Percentiles rank a stretch among this genome's conserved stretches.
phyloP scores from a whole-genome alignment of 2,329 filamentous ascomycete species.

The Clarireedia hainanense region DNA sequence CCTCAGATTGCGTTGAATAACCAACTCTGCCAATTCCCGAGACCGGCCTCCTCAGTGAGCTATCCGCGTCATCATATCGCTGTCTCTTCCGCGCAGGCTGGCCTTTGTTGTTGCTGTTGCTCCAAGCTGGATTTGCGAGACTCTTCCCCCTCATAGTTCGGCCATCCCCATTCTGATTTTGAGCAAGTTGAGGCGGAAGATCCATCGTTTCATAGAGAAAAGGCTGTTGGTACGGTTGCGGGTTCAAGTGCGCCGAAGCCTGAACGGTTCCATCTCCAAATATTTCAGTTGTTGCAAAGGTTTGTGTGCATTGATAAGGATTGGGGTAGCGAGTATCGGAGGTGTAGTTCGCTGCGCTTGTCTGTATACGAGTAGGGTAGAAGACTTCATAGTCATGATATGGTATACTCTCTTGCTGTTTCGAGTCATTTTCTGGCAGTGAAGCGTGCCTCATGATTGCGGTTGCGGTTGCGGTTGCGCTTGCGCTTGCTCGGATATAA shows the following conservation, averaged over 20 bases:
- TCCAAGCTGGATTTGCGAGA: not conserved
- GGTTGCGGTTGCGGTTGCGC: not conserved
- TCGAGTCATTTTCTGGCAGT: not conserved
- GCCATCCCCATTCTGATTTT: not conserved
- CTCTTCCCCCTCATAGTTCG: not conserved
- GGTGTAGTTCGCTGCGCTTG: not conserved
- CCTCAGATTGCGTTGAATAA: not conserved
- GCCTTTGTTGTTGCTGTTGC: not conserved
- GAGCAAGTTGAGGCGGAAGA: not conserved
- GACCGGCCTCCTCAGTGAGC: not conserved
- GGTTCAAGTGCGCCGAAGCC: not conserved
- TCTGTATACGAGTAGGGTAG: not conserved
- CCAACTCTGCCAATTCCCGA: not conserved
- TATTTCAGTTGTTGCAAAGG: not conserved
- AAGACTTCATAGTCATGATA: slow-evolving; percentile 3
- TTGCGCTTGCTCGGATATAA: not conserved
- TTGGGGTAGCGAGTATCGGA: not conserved
- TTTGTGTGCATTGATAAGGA: not conserved
- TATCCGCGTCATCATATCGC: not conserved
- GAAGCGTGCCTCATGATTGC: not conserved
- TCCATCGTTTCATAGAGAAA: not conserved
- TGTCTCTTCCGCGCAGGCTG: not conserved
- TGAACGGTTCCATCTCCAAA: not conserved
- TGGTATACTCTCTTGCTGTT: not conserved
- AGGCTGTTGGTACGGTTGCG: not conserved